Percentiles rank a stretch among this genome's conserved stretches.
Evolutionary conservation across 352 stramenopile genomes (phyloP).

Genomic region (Thalassiosira hispida): DNA sequence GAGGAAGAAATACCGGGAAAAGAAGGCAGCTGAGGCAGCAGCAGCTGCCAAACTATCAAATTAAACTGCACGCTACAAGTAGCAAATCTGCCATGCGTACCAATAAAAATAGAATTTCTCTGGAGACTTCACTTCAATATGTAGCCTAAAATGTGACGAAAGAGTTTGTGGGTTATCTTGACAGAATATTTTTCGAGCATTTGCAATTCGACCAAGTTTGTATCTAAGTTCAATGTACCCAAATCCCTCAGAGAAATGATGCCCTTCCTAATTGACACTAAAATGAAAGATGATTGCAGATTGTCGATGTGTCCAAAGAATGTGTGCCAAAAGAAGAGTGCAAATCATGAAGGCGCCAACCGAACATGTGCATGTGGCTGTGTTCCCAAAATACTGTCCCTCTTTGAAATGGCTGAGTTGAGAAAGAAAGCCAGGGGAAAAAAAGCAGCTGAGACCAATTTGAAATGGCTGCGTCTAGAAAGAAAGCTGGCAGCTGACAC

Average conservation of each 20-base stretch:
- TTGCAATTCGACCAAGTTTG: slow-evolving; percentile 51
- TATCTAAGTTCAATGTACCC: slow-evolving; percentile 65
- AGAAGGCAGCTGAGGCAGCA: slow-evolving; percentile 26
- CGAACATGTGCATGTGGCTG: slow-evolving; percentile 75
- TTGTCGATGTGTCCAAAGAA: background rate
- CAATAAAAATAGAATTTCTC: no score
- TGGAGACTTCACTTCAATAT: no score
- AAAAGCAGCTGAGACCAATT: slow-evolving; percentile 29
- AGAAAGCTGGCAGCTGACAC: no score
- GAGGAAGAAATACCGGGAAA: slow-evolving; percentile 57
- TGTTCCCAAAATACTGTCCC: slow-evolving; percentile 70
- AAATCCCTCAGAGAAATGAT: slow-evolving; percentile 66
- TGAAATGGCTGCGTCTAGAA: no score
- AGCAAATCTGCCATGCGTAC: no score
- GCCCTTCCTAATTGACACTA: slow-evolving; percentile 45
- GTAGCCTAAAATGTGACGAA: slow-evolving; percentile 83
- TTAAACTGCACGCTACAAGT: no score
- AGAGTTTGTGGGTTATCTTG: slow-evolving; percentile 76
- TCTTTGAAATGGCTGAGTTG: slow-evolving; percentile 84
- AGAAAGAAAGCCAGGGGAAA: slow-evolving; percentile 58
- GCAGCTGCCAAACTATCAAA: slow-evolving; percentile 4
- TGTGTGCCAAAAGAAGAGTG: background rate
- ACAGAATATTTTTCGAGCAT: slow-evolving; percentile 77
- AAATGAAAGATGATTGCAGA: slow-evolving; percentile 24
- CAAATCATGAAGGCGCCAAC: background rate